Base-by-base conservation (phyloP, 129 eudicot genomes). In the Tanacetum coccineum region DNA sequence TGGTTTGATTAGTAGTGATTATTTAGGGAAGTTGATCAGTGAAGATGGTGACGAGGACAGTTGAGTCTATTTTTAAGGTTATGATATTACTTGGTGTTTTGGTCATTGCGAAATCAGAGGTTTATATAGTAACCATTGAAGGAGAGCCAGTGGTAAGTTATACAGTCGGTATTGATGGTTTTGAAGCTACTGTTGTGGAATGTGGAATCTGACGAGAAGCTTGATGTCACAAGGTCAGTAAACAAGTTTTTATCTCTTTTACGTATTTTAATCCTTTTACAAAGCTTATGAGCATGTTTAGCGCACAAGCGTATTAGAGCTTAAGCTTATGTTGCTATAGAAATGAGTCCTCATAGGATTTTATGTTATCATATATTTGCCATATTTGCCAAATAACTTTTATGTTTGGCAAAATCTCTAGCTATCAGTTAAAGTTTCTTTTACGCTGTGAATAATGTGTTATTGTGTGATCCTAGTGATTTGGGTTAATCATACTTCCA, bases 61-160 rank as follows among this genome's bases (percentile, higher is more conserved):
- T 63, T 62, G 67, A 64, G 65, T 70, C 81, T 45, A 71, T 63
- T 70, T 73, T 73, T 59, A 49, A 61, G 36, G 18, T 80, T 71
- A 52, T 74, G 13, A 48, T 80, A 40, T 80, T 85, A 64, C 64
- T 83, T 50, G 62, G 81, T 66, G 13, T 80, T 70, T 55, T 75
- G 62, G 51, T 47, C 70, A 17, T 55, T 44, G 87, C 81, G 61
- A 75, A 75, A 68, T 84, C 89, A 0, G 98, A 93, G 64, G 73
- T 93, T 62, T 93, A 86, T 74, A 86, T 93, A 26, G 96, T 86
- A 61, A 88, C 84, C 15, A 66, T 93, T 3, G 95, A 93, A 83
- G 98, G 91, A 19, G 98, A 93, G 69, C 96, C 98, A 4, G 92
- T 93, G 54, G 74, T 86, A 68, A 86, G 95, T 79, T 93, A 93